Evolutionary conservation across 352 stramenopile genomes (phyloP).

Genomic region (Phytophthora agathidicida): DNA sequence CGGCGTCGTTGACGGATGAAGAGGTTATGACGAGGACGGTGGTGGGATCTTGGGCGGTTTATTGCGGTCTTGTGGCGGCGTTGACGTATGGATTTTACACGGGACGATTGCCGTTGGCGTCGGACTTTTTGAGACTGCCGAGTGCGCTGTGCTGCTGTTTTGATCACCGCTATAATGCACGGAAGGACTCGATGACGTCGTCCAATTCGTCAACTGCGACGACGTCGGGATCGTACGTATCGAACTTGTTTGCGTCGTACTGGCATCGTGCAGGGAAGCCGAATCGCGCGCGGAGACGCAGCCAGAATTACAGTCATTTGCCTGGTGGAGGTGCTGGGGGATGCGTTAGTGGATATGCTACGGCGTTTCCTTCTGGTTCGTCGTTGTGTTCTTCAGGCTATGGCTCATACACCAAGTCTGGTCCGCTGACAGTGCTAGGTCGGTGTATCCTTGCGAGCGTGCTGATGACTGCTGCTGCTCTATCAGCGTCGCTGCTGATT

Average conservation of each 20-base stretch:
- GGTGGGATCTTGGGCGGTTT: slow-evolving; percentile 57
- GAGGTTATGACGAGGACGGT: slow-evolving; percentile 64
- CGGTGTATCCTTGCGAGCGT: slow-evolving; percentile 41
- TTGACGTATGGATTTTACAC: slow-evolving; percentile 69
- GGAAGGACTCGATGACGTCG: slow-evolving; percentile 62
- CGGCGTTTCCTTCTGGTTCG: slow-evolving; percentile 25
- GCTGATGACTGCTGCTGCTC: slow-evolving; percentile 34
- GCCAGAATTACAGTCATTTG: slow-evolving; percentile 23
- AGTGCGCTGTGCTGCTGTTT: slow-evolving; percentile 41
- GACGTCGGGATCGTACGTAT: slow-evolving; percentile 27
- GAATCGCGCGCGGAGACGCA: slow-evolving; percentile 26
- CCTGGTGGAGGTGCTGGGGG: slow-evolving; percentile 25
- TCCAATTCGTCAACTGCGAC: slow-evolving; percentile 11
- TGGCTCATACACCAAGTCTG: slow-evolving; percentile 35
- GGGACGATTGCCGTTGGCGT: slow-evolving; percentile 54
- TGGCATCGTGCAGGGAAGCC: slow-evolving; percentile 39
- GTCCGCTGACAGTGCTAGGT: slow-evolving; percentile 30
- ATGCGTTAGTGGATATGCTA: slow-evolving; percentile 28
- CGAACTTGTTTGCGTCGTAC: slow-evolving; percentile 52
- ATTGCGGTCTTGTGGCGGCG: slow-evolving; percentile 44
- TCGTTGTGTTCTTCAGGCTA: slow-evolving; percentile 29
- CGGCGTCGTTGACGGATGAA: slow-evolving; percentile 60
- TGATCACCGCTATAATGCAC: slow-evolving; percentile 26
- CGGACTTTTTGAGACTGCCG: slow-evolving; percentile 51
- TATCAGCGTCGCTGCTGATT: slow-evolving; percentile 55